Evolutionary conservation across 2,329 filamentous ascomycete species (phyloP).

Genomic region (Talaromyces rugulosus): DNA sequence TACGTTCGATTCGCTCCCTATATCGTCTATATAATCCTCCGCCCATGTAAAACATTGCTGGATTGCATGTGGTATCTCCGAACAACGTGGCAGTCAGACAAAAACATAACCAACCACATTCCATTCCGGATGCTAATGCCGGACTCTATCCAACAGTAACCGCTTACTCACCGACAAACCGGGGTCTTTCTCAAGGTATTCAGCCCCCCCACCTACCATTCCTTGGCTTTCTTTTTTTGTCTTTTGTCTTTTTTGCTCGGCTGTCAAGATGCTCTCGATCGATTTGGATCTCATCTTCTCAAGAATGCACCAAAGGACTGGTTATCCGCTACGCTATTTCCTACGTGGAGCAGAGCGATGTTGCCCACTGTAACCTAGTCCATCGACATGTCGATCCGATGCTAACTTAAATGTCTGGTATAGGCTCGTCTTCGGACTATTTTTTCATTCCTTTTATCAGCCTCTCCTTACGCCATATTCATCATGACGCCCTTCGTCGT

Average conservation of each 20-base stretch:
- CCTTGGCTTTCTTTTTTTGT: background rate
- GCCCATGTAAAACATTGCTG: background rate
- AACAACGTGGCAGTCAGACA: background rate
- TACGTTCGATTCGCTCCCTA: background rate
- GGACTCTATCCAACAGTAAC: background rate
- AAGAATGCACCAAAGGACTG: background rate
- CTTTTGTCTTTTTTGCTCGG: background rate
- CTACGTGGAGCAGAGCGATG: background rate
- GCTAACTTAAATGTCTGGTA: background rate
- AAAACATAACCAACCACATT: background rate
- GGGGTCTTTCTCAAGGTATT: background rate
- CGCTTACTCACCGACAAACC: background rate
- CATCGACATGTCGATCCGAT: background rate
- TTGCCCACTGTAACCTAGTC: background rate
- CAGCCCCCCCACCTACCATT: background rate
- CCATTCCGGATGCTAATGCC: background rate
- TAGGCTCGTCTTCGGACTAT: background rate
- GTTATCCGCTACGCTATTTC: background rate
- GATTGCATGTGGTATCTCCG: too few relatives aligned
- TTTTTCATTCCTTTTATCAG: background rate
- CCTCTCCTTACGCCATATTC: slow-evolving; percentile 8
- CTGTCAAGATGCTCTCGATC: background rate
- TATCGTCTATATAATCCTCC: background rate
- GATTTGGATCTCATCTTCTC: background rate
- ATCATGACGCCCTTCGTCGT: slow-evolving; percentile 28